Evolutionary conservation across 2,329 filamentous ascomycete genomes (phyloP), one percentile per base, ranked within the genome.

Genomic region (Ilyonectria destructans): DNA sequence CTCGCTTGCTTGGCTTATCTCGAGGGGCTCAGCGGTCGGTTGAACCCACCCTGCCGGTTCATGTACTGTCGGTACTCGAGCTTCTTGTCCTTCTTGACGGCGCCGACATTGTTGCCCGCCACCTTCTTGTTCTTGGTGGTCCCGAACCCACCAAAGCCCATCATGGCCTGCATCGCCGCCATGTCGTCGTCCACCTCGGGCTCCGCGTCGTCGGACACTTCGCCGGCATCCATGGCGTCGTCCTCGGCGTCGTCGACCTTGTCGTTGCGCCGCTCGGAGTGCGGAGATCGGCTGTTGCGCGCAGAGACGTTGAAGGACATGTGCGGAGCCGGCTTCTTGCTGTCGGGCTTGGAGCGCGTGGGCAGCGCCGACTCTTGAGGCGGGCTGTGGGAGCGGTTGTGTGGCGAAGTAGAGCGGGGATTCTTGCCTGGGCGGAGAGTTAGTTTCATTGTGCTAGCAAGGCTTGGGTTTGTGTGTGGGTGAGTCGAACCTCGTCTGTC

Each of bases 61-160:
- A 99, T 99, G 82, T 99, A 99, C 88, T 99, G 96, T 74, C 96
- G 88, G 78, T 98, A 98, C 85, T 97, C 90, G 15, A 92, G 93
- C 89, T 94, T 95, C 90, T 97, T 98, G 83, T 96, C 94, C 86
- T 96, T 98, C 73, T 92, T 86, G 59, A 98, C 90, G 0, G 86
- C 94, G 62, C 93, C 95, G 48, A 92, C 90, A 78, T 95, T 90
- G 79, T 99, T 99, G 2, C 96, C 96, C 0, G 89, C 87, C 1
- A 99, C 91, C 79, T 98, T 97, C 62, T 92, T 94, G 68, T 93
- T 90, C 82, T 98, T 97, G 21, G 96, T 98, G 26, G 90, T 91
- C 65, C 91, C 91, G 82, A 98, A 99, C 1, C 88, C 89, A 19
- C 90, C 90, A 77, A 99, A 98, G 2, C 96, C 96, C 93, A 99